Base-by-base conservation (phyloP, 2,329 filamentous ascomycete genomes). In the Trichoderma brevicompactum region DNA sequence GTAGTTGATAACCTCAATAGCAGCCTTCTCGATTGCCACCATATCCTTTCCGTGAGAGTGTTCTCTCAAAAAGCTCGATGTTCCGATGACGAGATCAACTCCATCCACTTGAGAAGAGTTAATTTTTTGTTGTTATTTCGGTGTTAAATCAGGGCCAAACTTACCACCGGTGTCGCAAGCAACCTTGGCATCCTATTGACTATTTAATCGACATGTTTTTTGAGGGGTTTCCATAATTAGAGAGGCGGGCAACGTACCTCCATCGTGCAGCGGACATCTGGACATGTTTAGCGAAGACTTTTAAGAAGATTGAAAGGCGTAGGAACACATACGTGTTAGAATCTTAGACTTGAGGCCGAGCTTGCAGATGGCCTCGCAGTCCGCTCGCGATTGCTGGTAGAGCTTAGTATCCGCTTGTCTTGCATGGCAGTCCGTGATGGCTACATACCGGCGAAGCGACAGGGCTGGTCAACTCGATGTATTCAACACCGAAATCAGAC, bases 351-450 rank as follows among this genome's bases (percentile, higher is more conserved):
- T 94, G 78, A 97, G 87, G 69, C 93, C 93, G 62, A 97, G 90
- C 85, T 94, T 92, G 90, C 92, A 96, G 75, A 97, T 97, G 65
- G 89, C 89, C 81, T 95, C 90, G 79, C 92, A 97, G 81, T 97
- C 94, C 74, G 19, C 53, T 82, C 79, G 77, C 89, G 87, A 96
- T 80, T 96, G 92, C 81, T 93, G 1, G 32, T n/a, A 41, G 12
- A 41, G 12, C 7, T 38, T 38, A 38, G 36, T 10, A 10, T 10
- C 2, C 36, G 36, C 36, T 38, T 38, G 36, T 10, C 10, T 2
- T 38, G 7, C 6, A 38, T 38, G 10, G 36, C 36, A 38, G 36
- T 9, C 36, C 10, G 36, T 38, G 10, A 38, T 10, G 36, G 6
- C 36, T 38, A 4, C 36, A 38, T 38, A 38, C 89, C 13, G 3